Evolutionary conservation across 768 basidiomycete species (phyloP), one percentile per base, ranked within the genome.

Genomic region (Holtermanniella nyarrowii): DNA sequence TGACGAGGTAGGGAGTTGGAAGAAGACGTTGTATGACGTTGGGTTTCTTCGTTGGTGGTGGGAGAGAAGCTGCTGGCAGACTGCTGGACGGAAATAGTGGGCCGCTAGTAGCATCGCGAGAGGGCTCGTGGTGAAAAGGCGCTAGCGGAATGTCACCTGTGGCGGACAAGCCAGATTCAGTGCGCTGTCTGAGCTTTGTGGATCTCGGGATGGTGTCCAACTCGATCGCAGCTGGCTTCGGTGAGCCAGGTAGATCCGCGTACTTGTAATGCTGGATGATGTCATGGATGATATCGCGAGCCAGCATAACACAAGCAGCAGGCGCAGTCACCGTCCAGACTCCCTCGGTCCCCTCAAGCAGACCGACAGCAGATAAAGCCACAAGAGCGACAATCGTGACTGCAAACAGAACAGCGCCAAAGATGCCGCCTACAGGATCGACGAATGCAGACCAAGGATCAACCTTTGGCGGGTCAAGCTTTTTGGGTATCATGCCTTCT

Each of bases 341-440:
- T 2, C 69, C 68, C 50, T 65, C 57, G 0, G 62, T 61, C 22
- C 70, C 68, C 40, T 62, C 65, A n/a, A 73, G 45, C 40, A 67
- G 42, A 7, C 64, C 64, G 10, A 47, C 65, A 1, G 72, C 86
- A 64, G 82, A 85, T 54, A 84, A 80, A 3, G 82, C 80, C 48
- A 93, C 80, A 20, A 86, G 78, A 10, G 85, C 77, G n/a, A 79
- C 71, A 14, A 96, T 78, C 27, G 85, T 84, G 12, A 75, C 69
- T 0, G 77, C 74, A 12, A 95, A 77, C 42, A 91, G 71, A 21
- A 78, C 60, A 46, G 81, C 77, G 20, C 88, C 88, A 46, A 90
- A 80, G 40, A 78, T 72, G 1, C 88, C 91, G 14, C 88, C 81
- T 39, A 76, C 53, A 0, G 80, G 81, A 72, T 96, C 90, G 16